A percentile compares a stretch with the other conserved stretches of the same genome.
These are phyloP conservation scores for Ogataea siamensis DNA, from an alignment of 805 yeast genomes.

Conservation along the genomic window DNA sequence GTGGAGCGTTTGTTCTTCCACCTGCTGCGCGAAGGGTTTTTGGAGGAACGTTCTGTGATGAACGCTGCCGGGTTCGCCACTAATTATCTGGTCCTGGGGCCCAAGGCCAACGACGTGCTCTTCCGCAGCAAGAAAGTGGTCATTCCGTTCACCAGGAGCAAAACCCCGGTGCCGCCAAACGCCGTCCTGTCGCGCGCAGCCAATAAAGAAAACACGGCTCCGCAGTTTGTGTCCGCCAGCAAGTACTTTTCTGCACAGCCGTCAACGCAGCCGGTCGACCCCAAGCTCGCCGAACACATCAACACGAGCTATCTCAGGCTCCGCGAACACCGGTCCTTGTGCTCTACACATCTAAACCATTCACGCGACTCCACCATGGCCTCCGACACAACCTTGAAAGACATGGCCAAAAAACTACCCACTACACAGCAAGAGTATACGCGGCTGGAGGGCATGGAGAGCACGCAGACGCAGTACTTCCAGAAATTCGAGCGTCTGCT, in stretches of 20 bases:
- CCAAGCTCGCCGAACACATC: constrained; percentile 30
- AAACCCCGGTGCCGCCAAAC: constrained; percentile 1
- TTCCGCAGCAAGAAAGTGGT: constrained; percentile 39
- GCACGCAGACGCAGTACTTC: constrained; percentile 30
- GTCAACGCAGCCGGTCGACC: constrained; percentile 14
- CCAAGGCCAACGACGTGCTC: constrained; percentile 49
- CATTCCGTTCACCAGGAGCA: constrained; percentile 45
- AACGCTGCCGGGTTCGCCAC: constrained; percentile 78
- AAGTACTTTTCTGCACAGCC: constrained; percentile 11
- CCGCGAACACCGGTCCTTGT: constrained; percentile 40
- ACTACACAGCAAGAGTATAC: constrained; percentile 46
- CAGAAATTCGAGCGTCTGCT: constrained; percentile 25
- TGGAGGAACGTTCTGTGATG: constrained; percentile 70
- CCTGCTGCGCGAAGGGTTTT: constrained; percentile 59
- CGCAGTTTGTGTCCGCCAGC: constrained; percentile 22
- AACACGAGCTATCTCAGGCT: constrained; percentile 34
- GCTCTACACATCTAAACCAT: constrained; percentile 41
- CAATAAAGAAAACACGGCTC: constrained; percentile 24
- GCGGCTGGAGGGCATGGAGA: constrained; percentile 36
- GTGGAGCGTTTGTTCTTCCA: constrained; percentile 82
- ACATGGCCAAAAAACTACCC: constrained; percentile 57
- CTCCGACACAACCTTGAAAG: constrained; percentile 43
- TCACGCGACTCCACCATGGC: constrained; percentile 36
- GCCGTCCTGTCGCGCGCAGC: constrained; percentile 3
- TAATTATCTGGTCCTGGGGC: constrained; percentile 68